These are phyloP conservation scores for Backusella westeae DNA, from an alignment of 192 early-diverging fungal species.

Conservation along the genomic window DNA sequence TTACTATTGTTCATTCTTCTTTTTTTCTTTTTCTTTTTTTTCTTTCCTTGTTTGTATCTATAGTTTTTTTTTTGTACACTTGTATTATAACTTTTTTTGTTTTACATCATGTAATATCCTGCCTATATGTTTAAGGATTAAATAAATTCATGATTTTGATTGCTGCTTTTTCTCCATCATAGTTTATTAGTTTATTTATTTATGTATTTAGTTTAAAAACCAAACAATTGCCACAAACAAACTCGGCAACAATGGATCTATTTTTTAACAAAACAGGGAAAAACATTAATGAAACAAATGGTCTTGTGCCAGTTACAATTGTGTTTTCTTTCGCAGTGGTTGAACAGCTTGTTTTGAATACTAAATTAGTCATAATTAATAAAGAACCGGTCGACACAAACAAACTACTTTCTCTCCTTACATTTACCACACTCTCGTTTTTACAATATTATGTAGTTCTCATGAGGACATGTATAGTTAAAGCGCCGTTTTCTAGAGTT, in stretches of 20 bases:
- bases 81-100: constrained; percentile 10
- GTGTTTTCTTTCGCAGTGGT: not conserved
- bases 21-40: not conserved
- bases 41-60: constrained; percentile 4
- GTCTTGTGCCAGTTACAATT: not conserved
- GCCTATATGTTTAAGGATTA: constrained; percentile 2
- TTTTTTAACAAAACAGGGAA: not conserved
- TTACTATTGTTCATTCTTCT: not conserved
- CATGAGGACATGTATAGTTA: not conserved
- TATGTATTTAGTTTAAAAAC: not conserved
- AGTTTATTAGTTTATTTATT: not conserved
- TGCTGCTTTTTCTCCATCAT: not conserved
- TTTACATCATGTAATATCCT: not conserved
- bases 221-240: not conserved
- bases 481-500: not conserved
- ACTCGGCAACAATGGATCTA: not conserved
- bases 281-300: not conserved
- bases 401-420: not conserved
- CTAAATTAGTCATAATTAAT: not conserved
- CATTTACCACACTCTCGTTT: not conserved
- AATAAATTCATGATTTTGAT: constrained; percentile 5
- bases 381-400: not conserved
- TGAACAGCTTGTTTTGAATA: not conserved
- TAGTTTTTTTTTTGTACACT: constrained; percentile 9
- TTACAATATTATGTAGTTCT: not conserved